Conservation (phyloP, 116 monocot species). For the Papilionanthe hybrid region DNA sequence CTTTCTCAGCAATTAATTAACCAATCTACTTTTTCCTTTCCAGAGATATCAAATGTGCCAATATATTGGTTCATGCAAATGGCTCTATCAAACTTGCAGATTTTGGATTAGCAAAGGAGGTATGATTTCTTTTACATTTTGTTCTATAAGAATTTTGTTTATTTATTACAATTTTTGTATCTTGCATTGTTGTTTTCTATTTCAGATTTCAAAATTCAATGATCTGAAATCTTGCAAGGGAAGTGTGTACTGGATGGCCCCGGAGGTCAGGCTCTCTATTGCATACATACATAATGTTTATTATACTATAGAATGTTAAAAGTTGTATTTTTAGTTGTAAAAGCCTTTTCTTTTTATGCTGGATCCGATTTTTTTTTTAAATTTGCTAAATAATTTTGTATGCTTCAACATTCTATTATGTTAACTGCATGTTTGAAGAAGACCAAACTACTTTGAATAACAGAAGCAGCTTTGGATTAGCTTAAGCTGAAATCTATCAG, state of each 20-base stretch:
- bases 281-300: not conserved
- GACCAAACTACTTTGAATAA: not conserved
- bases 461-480: not conserved
- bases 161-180: not conserved
- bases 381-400: not conserved
- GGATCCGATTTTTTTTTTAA: too few species aligned
- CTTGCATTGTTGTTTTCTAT: constrained; percentile 7
- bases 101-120: constrained; percentile 97
- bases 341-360: too few species aligned
- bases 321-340: not conserved
- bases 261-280: constrained; percentile 55
- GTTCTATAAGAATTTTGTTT: not conserved
- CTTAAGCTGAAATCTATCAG: not conserved
- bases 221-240: constrained; percentile 89
- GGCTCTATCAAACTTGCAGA: constrained; percentile 95
- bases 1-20: not conserved
- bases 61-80: constrained; percentile 87
- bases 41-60: constrained; percentile 98
- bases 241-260: constrained; percentile 97
- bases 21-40: constrained; percentile 8
- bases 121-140: constrained; percentile 19
- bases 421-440: not conserved
- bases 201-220: constrained; percentile 60
- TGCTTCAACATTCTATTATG: not conserved
- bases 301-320: not conserved